A percentile compares a stretch with the other conserved stretches of the same genome.
phyloP scores from a whole-genome alignment of 495 filamentous ascomycete species.

The Hypoxylon perforatum region DNA sequence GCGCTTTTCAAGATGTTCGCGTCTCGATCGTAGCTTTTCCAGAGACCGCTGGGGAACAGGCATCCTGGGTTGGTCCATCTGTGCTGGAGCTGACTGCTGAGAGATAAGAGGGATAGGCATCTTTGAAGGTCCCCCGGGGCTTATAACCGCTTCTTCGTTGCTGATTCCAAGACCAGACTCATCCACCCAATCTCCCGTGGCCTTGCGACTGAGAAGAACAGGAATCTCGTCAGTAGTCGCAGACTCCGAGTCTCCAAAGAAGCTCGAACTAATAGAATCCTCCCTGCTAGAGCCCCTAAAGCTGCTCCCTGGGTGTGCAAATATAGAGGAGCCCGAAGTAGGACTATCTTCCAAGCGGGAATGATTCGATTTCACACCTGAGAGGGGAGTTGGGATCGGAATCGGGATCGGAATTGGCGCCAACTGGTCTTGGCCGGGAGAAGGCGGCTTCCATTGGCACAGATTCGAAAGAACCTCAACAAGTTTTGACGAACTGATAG shows the following conservation, averaged over 20 bases:
- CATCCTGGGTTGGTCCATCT: constrained; percentile 64
- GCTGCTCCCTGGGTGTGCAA: constrained; percentile 72
- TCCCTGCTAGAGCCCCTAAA: constrained; percentile 81
- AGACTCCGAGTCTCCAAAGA: constrained; percentile 86
- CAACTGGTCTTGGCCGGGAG: constrained; percentile 58
- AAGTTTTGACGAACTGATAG: constrained; percentile 87
- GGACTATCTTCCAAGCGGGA: constrained; percentile 80
- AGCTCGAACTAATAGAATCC: constrained; percentile 86
- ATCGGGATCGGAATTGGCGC: constrained; percentile 45
- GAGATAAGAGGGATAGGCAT: constrained; percentile 66
- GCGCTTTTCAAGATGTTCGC: constrained; percentile 78
- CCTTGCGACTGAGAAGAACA: constrained; percentile 75
- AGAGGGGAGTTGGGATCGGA: constrained; percentile 64
- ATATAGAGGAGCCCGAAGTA: constrained; percentile 82
- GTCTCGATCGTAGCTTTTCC: constrained; percentile 80
- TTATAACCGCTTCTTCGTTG: constrained; percentile 54
- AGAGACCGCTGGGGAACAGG: constrained; percentile 73
- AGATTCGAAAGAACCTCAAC: constrained; percentile 84
- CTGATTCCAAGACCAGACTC: constrained; percentile 76
- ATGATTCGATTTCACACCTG: constrained; percentile 70
- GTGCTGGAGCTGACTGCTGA: constrained; percentile 74
- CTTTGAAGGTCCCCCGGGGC: constrained; percentile 46
- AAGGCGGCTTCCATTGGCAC: constrained; percentile 91
- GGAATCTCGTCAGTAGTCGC: constrained; percentile 82
- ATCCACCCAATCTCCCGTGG: constrained; percentile 77